These are phyloP conservation scores for Mycena rebaudengoi DNA, from an alignment of 768 basidiomycete species.

Conservation along the genomic window DNA sequence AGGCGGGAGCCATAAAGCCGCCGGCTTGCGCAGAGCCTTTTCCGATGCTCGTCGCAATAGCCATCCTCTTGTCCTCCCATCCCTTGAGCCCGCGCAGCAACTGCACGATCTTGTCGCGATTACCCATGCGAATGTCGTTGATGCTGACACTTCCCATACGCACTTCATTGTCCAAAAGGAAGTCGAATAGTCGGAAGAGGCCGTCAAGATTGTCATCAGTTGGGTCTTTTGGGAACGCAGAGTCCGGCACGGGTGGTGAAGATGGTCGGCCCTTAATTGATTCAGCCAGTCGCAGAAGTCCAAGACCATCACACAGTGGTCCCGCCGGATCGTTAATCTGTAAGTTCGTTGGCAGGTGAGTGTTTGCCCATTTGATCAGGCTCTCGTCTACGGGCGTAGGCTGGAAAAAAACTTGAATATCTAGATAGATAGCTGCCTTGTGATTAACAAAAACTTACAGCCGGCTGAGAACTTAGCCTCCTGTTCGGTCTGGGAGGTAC, in stretches of 20 bases:
- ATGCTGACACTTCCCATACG: conserved; percentile 93
- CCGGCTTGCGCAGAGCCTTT: conserved; percentile 46
- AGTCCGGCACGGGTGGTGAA: conserved; percentile 78
- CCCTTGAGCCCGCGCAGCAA: conserved; percentile 77
- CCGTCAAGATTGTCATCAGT: conserved; percentile 87
- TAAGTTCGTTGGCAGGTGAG: conserved; percentile 71
- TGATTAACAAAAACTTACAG: no score
- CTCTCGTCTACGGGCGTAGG: neutral
- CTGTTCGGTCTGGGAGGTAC: conserved; percentile 73
- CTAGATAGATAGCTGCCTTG: no score
- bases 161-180: conserved; percentile 89
- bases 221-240: conserved; percentile 73
- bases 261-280: conserved; percentile 72
- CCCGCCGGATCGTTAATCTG: conserved; percentile 60
- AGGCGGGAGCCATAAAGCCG: conserved; percentile 43
- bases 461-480: conserved; percentile 44
- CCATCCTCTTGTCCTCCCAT: conserved; percentile 82
- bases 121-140: conserved; percentile 89
- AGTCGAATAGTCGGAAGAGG: conserved; percentile 90
- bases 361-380: conserved; percentile 66
- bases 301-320: conserved; percentile 71
- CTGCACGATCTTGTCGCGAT: conserved; percentile 82
- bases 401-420: neutral
- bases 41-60: conserved; percentile 62
- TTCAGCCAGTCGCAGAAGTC: conserved; percentile 87